Evolutionary conservation across 306 rosid genomes (phyloP).

Genomic region (Myrica gale): DNA sequence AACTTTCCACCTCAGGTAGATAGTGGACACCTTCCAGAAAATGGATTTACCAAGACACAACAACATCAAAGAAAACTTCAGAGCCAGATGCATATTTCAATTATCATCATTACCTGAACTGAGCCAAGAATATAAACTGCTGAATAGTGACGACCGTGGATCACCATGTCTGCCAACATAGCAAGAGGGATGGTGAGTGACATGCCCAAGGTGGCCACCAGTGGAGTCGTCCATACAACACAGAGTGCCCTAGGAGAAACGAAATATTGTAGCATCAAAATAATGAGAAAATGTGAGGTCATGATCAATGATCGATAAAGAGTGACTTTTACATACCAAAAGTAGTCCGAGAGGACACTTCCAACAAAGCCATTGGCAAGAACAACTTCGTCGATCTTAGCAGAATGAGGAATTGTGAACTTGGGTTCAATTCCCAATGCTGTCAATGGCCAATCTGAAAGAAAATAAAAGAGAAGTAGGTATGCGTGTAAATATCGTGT

Average conservation of each 20-base stretch:
- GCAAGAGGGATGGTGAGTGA: conserved; percentile 99
- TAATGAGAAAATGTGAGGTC: conserved; percentile 4
- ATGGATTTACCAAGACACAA: neutral
- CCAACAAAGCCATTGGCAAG: conserved; percentile 91
- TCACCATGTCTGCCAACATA: conserved; percentile 94
- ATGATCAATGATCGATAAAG: conserved; percentile 8
- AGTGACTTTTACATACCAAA: conserved; percentile 56
- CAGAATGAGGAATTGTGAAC: conserved; percentile 80
- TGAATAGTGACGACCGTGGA: conserved; percentile 95
- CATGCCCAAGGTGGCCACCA: conserved; percentile 98
- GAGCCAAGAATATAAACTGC: conserved; percentile 90
- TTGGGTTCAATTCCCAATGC: conserved; percentile 96
- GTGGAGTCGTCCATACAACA: conserved; percentile 98
- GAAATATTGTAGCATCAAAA: conserved; percentile 27
- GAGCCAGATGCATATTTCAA: neutral
- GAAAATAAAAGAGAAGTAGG: conserved; percentile 7
- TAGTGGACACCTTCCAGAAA: neutral
- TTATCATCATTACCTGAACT: conserved; percentile 49
- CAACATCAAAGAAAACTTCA: neutral
- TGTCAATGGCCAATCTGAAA: conserved; percentile 85
- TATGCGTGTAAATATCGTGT: conserved; percentile 7
- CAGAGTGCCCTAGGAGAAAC: conserved; percentile 70
- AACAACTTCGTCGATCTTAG: conserved; percentile 79
- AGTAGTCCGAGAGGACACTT: conserved; percentile 92
- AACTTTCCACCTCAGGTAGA: neutral